Evolutionary conservation across 306 rosid genomes (phyloP).

Genomic region (Abrus pulchellus): DNA sequence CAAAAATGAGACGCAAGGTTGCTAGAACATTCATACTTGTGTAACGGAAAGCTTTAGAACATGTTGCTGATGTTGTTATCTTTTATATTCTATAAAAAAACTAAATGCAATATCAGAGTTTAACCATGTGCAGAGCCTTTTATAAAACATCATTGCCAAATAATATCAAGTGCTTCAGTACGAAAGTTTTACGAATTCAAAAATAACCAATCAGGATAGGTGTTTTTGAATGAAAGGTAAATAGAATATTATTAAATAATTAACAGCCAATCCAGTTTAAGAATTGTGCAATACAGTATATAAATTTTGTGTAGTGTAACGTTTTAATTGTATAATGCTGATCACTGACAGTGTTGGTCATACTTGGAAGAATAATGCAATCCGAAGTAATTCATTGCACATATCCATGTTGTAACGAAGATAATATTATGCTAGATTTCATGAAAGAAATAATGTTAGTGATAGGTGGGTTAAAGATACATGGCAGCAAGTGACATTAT

Average conservation of each 20-base stretch:
- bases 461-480: constrained; percentile 6
- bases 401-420: constrained; percentile 31
- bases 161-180: too few relatives aligned
- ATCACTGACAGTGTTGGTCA: constrained; percentile 2
- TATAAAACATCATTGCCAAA: too few relatives aligned
- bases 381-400: constrained; percentile 29
- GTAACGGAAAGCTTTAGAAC: background rate
- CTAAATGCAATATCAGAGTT: background rate
- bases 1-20: constrained; percentile 19
- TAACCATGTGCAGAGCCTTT: background rate
- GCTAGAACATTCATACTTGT: constrained; percentile 14
- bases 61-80: constrained; percentile 25
- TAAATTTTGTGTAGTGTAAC: background rate
- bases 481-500: background rate
- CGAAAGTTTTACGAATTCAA: too few relatives aligned
- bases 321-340: constrained; percentile 14
- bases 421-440: constrained; percentile 27
- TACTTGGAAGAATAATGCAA: constrained; percentile 10
- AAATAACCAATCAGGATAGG: too few relatives aligned
- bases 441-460: background rate
- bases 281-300: too few relatives aligned
- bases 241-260: too few relatives aligned
- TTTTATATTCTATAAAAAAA: background rate
- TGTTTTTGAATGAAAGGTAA: too few relatives aligned
- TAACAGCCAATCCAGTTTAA: too few relatives aligned